Base-by-base conservation (phyloP, 2,329 filamentous ascomycete genomes). In the Bretziella fagacearum region DNA sequence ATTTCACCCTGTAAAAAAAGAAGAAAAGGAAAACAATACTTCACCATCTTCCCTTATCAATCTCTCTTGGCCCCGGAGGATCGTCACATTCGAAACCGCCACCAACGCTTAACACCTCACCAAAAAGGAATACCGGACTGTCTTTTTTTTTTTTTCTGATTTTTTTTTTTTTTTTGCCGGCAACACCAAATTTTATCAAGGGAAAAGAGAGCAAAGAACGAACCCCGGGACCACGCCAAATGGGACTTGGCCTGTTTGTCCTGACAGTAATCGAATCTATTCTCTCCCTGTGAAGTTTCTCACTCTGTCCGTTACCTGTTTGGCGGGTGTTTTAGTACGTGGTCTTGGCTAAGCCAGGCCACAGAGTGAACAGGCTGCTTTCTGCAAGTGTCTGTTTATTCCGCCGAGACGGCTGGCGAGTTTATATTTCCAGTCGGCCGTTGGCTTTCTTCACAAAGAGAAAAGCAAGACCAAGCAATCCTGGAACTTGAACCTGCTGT, bases 191-290 rank as follows among this genome's bases (percentile, higher is more conserved):
- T 2, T 20, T 30, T 11, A 30, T 11, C 3, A n/a, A 30, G 10
- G n/a, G n/a, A 30, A 30, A 30, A 30, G n/a, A 30, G 3, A 30
- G 4, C 10, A 8, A 30, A 30, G n/a, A 20, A 22, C 6, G n/a
- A n/a, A n/a, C n/a, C n/a, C n/a, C 35, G n/a, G n/a, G n/a, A 10
- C 20, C 13, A 36, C 4, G 18, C 35, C 35, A 39, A 22, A 7
- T 39, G 35, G 35, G 7, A 39, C 35, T 39, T 39, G 35, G 35
- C 35, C 35, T 39, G 35, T 39, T 17, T 20, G 18, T 39, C 23
- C n/a, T 30, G 27, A 30, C 27, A 30, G n/a, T 30, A 30, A 30
- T 11, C 27, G n/a, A 30, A 30, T 30, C 27, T 30, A 30, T n/a
- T 11, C 30, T 33, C n/a, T n/a, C n/a, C n/a, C n/a, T 33, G 30